Base-by-base conservation (phyloP, 163 green algal genomes). In the Scenedesmus sp. region DNA sequence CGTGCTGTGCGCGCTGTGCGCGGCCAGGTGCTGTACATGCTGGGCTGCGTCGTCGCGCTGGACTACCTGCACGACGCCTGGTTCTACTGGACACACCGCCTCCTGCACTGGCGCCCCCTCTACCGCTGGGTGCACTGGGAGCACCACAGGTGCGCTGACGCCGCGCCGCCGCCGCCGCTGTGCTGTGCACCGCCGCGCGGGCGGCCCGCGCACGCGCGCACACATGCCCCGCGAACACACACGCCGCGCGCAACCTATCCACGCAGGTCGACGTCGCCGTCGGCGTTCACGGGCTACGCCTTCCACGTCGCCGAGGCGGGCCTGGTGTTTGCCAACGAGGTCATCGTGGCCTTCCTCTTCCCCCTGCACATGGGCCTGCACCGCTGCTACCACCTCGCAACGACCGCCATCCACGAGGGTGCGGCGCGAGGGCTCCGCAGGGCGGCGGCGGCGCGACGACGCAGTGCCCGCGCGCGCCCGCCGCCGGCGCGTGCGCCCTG, bases 1-100 rank as follows among this genome's bases (percentile, higher is more conserved):
- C n/a, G n/a, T n/a, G n/a, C n/a, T n/a, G n/a, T n/a, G 39, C 39
- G 39, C 39, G 39, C 39, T 47, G 6, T 47, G 39, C 7, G 7
- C 39, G 39, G 7, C 39, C 84, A 93, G 86, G 67, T 88, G 7
- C 5, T 83, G 9, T 96, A 96, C 80, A 66, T 89, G 18, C 4
- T 89, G n/a, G 20, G 86, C 15, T 90, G 87, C 13, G 75, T 96
- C 0, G 63, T 89, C 0, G 60, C 88, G 4, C 78, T 98, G 58
- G 94, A 98, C 81, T 89, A 91, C 70, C 77, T 96, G n/a, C 93
- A 97, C 57, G 94, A 98, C 77, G 47, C 90, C 17, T 98, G 93
- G 93, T 98, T 98, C 83, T 98, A 97, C 84, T 96, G 90, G 88
- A 96, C 93, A 1, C 94, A 98, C 85, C 82, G 92, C 2, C 54